Base-by-base conservation (phyloP, 2,329 filamentous ascomycete genomes). In the Byssochlamys sp. region DNA sequence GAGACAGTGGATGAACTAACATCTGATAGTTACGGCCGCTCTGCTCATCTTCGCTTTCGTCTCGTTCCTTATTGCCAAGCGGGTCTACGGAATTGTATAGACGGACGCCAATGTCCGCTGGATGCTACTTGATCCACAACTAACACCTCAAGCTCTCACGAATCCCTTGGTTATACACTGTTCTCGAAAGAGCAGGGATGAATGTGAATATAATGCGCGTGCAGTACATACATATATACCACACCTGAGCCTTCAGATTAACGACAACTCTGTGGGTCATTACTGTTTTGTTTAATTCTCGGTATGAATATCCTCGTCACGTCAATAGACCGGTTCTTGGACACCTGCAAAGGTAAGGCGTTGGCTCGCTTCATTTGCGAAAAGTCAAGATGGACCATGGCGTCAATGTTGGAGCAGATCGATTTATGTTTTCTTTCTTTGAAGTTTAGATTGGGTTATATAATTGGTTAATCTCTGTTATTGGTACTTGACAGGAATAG, bases 41-140 rank as follows among this genome's bases (percentile, higher is more conserved):
- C 73, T 97, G 52, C 58, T 95, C 1, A 70, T 84, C 19, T 97
- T 97, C 73, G 94, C 91, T 0, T 68, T 91, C 28, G 81, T 80
- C 4, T 95, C 91, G 68, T 96, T 87, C 69, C 77, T 86, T 68
- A 86, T 91, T 63, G 91, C 91, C 19, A 95, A 94, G 79, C 82
- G 87, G 64, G 85, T 92, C 39, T 92, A 91, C 71, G 84, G 86
- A 50, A 91, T 92, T 74, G 87, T 90, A 39, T 90, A 68, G 60
- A 55, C 19, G 48, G 5, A 39, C 12, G n/a, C 6, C 35, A 39
- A n/a, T 31, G 7, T 2, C 11, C 14, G 5, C 4, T 5, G 14
- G n/a, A 39, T n/a, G n/a, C 35, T 39, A 39, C 35, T 39, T 39
- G n/a, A 39, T 39, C 3, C 12, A 14, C 1, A 19, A 39, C 14